These are phyloP conservation scores for Rhodofomes roseus DNA, from an alignment of 1,284 basidiomycete species.

Conservation along the genomic window DNA sequence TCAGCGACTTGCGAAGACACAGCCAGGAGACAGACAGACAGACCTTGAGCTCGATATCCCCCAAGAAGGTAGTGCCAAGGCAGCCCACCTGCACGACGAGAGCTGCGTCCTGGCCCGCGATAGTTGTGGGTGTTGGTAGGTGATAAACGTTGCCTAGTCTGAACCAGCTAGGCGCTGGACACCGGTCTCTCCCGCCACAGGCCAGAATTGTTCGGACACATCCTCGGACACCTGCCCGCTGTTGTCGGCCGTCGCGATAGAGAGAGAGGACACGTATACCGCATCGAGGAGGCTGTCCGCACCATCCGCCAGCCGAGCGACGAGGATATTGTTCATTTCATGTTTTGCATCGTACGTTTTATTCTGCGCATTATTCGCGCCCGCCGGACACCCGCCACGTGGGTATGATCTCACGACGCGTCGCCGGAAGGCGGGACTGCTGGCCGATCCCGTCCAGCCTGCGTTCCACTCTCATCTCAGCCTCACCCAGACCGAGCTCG, in stretches of 20 bases:
- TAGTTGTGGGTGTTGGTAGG: conserved; percentile 1
- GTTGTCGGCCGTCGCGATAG: neutral
- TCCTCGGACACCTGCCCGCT: neutral
- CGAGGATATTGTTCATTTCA: neutral
- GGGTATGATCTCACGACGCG: neutral
- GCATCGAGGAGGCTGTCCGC: neutral
- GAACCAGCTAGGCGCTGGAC: neutral
- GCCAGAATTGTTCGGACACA: neutral
- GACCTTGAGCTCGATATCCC: neutral
- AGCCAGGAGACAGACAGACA: neutral
- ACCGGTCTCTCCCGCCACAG: neutral
- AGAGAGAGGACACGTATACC: neutral
- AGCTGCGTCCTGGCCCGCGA: neutral
- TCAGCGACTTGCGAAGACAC: neutral
- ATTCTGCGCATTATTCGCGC: neutral
- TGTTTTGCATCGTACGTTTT: neutral
- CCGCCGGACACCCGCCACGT: neutral
- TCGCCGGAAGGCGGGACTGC: neutral
- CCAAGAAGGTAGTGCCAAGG: neutral
- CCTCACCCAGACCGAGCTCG: neutral
- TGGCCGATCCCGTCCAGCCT: neutral
- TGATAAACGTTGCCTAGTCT: neutral
- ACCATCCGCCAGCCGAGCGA: neutral
- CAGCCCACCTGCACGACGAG: neutral
- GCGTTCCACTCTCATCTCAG: neutral